These are phyloP conservation scores for Lodderomyces oxycetoniae DNA, from an alignment of 1,139 yeast species.

Conservation along the genomic window DNA sequence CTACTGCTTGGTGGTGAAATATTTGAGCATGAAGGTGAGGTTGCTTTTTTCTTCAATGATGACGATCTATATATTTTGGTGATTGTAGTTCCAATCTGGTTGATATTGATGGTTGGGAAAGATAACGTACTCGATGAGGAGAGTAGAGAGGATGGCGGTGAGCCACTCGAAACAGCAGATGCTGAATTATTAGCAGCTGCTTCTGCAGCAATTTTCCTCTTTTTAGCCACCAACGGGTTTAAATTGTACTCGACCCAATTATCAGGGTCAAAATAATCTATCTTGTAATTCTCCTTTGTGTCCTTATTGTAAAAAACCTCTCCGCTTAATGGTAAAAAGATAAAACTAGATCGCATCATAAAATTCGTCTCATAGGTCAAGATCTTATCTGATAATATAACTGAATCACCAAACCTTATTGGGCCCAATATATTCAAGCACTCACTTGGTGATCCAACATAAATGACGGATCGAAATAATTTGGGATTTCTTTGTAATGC, in stretches of 20 bases:
- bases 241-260: constrained; percentile 75
- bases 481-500: constrained; percentile 66
- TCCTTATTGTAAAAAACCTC: constrained; percentile 61
- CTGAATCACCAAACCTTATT: constrained; percentile 73
- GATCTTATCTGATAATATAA: constrained; percentile 66
- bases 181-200: not conserved
- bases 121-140: constrained; percentile 6
- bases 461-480: constrained; percentile 66
- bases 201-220: constrained; percentile 20
- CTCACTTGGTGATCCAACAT: constrained; percentile 80
- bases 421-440: constrained; percentile 89
- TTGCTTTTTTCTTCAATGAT: constrained; percentile 6
- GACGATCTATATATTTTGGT: constrained; percentile 12
- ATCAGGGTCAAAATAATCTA: constrained; percentile 76
- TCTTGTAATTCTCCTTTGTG: constrained; percentile 52
- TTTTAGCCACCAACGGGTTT: constrained; percentile 65
- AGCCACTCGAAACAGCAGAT: not conserved
- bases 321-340: constrained; percentile 73
- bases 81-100: constrained; percentile 11
- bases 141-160: constrained; percentile 1
- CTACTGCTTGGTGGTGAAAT: not conserved
- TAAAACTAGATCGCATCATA: constrained; percentile 80
- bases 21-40: not conserved
- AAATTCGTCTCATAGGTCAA: constrained; percentile 79
- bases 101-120: constrained; percentile 21